Percentiles rank a stretch among this genome's conserved stretches.
Evolutionary conservation across 192 early-diverging fungal genomes (phyloP).

Genomic region (Coemansia sp.): DNA sequence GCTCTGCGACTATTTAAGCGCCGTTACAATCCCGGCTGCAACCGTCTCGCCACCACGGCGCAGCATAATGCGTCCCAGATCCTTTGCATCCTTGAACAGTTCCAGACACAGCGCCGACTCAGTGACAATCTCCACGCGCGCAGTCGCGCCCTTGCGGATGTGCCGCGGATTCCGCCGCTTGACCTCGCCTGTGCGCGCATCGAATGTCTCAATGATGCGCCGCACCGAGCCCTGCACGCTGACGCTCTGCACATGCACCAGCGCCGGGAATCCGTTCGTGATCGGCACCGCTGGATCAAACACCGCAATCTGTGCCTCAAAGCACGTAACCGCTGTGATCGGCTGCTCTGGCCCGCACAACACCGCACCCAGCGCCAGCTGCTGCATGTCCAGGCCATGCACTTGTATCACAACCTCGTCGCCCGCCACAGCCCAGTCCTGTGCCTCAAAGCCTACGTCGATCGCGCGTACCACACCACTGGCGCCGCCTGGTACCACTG

Average conservation of each 20-base stretch:
- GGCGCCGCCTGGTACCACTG: conserved; percentile 81
- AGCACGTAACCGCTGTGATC: conserved; percentile 73
- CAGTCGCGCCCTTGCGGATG: conserved; percentile 63
- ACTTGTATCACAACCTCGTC: conserved; percentile 83
- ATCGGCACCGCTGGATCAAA: conserved; percentile 93
- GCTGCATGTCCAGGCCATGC: conserved; percentile 46
- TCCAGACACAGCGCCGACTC: conserved; percentile 83
- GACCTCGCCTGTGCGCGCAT: conserved; percentile 83
- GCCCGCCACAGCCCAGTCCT: conserved; percentile 92
- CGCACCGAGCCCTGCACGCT: conserved; percentile 77
- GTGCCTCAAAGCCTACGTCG: conserved; percentile 66
- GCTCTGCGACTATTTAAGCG: conserved; percentile 18
- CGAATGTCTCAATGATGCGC: conserved; percentile 73
- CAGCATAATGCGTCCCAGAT: conserved; percentile 85
- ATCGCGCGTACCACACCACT: conserved; percentile 76
- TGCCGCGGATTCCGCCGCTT: conserved; percentile 77
- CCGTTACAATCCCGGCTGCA: conserved; percentile 81
- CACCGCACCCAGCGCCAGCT: conserved; percentile 74
- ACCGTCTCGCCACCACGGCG: conserved; percentile 82
- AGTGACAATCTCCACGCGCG: conserved; percentile 78
- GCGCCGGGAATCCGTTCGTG: conserved; percentile 84
- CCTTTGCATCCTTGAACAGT: conserved; percentile 80
- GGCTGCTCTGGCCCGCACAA: conserved; percentile 70
- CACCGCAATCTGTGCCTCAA: conserved; percentile 86
- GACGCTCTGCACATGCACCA: conserved; percentile 83